phyloP scores from a whole-genome alignment of 768 basidiomycete species.

The Russula earlei region DNA sequence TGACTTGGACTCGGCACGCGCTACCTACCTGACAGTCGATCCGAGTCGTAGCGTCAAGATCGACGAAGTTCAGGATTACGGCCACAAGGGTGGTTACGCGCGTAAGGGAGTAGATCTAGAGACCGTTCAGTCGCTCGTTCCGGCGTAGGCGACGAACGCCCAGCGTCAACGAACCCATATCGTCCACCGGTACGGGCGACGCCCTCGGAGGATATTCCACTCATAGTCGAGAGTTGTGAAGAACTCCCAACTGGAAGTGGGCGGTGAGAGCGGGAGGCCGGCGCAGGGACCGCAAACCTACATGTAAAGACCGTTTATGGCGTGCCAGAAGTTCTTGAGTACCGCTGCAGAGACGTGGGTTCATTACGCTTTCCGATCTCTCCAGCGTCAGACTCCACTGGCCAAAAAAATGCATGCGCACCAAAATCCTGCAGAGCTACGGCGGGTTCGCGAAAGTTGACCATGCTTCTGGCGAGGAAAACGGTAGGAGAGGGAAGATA shows the following conservation, averaged over 20 bases:
- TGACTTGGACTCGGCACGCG: neutral
- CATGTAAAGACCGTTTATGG: neutral
- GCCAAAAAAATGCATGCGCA: neutral
- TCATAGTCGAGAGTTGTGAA: neutral
- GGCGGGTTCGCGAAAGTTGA: neutral
- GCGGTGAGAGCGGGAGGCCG: neutral
- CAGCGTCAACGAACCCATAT: neutral
- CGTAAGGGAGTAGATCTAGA: neutral
- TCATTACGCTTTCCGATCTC: neutral
- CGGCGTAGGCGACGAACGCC: too few relatives aligned
- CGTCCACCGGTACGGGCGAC: conserved; percentile 1
- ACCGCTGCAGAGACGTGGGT: neutral
- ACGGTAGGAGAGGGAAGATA: neutral
- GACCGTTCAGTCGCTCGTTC: neutral
- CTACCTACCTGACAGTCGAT: neutral
- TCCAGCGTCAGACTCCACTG: neutral
- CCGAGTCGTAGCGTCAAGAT: neutral
- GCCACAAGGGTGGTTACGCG: neutral
- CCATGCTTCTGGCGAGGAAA: neutral
- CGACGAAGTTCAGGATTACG: neutral
- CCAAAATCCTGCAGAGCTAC: neutral
- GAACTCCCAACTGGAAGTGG: neutral
- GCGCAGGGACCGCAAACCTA: neutral
- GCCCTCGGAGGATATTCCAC: neutral
- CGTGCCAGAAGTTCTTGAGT: neutral